Conservation (phyloP, 2,329 filamentous ascomycete species). For the Thermothelomyces thermophilus region DNA sequence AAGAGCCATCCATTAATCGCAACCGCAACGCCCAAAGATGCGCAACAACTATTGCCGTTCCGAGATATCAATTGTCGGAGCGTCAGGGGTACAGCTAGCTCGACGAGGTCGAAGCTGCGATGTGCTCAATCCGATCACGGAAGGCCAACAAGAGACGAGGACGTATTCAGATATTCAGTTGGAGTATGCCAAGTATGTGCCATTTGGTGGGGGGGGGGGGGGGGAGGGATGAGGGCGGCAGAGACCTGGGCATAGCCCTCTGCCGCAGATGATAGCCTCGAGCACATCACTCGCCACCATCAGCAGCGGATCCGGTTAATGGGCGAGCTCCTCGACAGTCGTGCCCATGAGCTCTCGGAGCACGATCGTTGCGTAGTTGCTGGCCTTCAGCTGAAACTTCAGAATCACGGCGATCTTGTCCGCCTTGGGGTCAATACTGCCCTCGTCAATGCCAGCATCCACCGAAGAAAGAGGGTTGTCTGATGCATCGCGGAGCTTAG, state of each 20-base stretch:
- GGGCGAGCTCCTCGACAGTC: conserved; percentile 12
- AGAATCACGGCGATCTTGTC: conserved; percentile 32
- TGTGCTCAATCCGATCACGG: background rate
- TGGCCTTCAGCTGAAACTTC: conserved; percentile 32
- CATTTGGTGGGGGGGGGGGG: too few relatives aligned
- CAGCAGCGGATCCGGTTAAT: background rate
- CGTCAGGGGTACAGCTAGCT: background rate
- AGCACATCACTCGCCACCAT: background rate
- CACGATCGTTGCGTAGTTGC: conserved; percentile 35
- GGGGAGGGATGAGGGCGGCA: background rate
- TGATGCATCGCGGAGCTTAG: conserved; percentile 19
- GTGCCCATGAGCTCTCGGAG: conserved; percentile 32
- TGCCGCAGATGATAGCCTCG: background rate
- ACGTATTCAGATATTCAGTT: background rate
- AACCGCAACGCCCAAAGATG: background rate
- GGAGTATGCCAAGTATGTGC: background rate
- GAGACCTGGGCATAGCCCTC: background rate
- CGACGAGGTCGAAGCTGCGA: background rate
- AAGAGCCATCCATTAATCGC: background rate
- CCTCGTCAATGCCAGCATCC: conserved; percentile 19
- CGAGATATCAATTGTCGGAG: too few relatives aligned
- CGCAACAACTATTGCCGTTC: background rate
- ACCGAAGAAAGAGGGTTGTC: conserved; percentile 21
- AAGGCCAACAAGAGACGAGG: background rate
- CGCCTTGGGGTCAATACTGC: conserved; percentile 17